A percentile compares a stretch with the other conserved stretches of the same genome.
Evolutionary conservation across 495 filamentous ascomycete genomes (phyloP).

Genomic region (Lasiosphaeria ovina): DNA sequence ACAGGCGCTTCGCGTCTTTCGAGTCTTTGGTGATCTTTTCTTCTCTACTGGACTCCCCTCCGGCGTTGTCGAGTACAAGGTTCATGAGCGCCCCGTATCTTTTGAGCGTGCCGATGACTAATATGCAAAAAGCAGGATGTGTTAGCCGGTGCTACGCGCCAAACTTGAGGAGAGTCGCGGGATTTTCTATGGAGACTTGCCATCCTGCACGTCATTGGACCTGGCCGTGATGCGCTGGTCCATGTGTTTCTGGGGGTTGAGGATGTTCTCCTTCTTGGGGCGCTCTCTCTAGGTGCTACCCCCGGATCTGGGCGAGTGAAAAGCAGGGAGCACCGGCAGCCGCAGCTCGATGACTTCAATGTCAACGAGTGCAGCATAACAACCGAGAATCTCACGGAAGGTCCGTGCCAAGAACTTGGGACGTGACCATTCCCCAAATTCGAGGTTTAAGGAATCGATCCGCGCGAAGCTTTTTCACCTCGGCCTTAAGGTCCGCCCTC

Average conservation of each 20-base stretch:
- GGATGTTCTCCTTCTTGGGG: constrained; percentile 97
- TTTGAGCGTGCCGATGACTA: constrained; percentile 85
- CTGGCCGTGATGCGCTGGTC: constrained; percentile 93
- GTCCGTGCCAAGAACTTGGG: constrained; percentile 27
- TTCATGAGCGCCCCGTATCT: constrained; percentile 98
- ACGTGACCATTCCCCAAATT: constrained; percentile 58
- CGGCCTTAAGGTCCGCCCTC: no score
- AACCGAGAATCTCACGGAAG: constrained; percentile 47
- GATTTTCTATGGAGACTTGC: constrained; percentile 43
- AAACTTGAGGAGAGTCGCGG: neutral
- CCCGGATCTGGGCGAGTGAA: neutral
- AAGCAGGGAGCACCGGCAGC: constrained; percentile 13
- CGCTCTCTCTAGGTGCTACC: constrained; percentile 51
- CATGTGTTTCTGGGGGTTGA: constrained; percentile 92
- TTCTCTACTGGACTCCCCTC: constrained; percentile 82
- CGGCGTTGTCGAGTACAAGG: constrained; percentile 88
- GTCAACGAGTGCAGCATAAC: constrained; percentile 15
- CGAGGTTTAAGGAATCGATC: constrained; percentile 55
- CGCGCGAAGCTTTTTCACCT: no score
- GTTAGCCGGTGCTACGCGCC: neutral
- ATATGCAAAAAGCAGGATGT: neutral
- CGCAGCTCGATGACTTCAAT: constrained; percentile 14
- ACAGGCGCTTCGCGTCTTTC: no score
- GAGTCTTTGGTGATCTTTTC: neutral
- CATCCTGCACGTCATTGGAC: constrained; percentile 93